phyloP scores from a whole-genome alignment of 31 red algal genomes.

The Endocladia muricata region DNA sequence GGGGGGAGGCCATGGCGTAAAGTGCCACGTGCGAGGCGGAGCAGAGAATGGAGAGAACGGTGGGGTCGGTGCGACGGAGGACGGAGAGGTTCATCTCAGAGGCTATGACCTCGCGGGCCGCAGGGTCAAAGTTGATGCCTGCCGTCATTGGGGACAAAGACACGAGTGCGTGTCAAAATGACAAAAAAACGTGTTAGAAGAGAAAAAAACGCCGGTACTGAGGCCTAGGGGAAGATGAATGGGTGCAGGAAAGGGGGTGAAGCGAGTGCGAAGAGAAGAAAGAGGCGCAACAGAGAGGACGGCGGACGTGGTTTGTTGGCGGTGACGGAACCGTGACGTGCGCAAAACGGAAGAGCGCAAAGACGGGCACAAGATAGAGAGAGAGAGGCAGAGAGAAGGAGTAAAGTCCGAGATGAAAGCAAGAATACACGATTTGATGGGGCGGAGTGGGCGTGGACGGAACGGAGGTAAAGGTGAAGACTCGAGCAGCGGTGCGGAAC shows the following conservation, averaged over 20 bases:
- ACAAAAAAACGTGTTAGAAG: no score
- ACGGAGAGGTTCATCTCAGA: slow-evolving; percentile 68
- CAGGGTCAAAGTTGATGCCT: slow-evolving; percentile 60
- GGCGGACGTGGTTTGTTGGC: neutral
- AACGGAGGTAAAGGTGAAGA: no score
- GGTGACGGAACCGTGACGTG: neutral
- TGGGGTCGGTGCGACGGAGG: slow-evolving; percentile 47
- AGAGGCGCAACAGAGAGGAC: neutral
- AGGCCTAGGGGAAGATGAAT: neutral
- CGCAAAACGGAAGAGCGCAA: no score
- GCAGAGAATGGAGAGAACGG: slow-evolving; percentile 34
- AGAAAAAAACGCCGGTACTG: no score
- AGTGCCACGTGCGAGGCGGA: slow-evolving; percentile 67
- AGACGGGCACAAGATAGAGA: no score
- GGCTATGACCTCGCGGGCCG: slow-evolving; percentile 49
- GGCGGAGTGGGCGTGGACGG: no score
- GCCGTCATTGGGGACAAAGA: slow-evolving; percentile 36
- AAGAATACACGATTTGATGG: no score
- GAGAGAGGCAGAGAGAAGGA: no score
- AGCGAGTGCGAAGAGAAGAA: neutral
- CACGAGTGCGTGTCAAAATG: neutral
- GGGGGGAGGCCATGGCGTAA: slow-evolving; percentile 34
- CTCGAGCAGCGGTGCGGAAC: no score
- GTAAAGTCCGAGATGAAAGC: no score
- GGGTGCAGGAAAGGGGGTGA: neutral